Evolutionary conservation across 1,284 basidiomycete genomes (phyloP).

Genomic region (Coniferiporia sulphurascens): DNA sequence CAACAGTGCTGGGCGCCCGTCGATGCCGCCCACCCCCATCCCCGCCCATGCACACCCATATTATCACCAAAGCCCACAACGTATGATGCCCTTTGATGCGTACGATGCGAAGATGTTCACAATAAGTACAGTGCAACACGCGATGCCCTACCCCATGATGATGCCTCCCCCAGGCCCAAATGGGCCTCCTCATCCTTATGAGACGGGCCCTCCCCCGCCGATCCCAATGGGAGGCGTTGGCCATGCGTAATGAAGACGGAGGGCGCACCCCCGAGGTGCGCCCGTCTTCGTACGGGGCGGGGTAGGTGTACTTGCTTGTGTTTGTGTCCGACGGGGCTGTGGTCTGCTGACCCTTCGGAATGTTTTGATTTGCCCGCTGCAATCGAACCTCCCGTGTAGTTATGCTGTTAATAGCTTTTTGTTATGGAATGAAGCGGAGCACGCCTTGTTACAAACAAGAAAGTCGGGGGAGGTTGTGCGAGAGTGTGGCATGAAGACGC

Average conservation of each 20-base stretch:
- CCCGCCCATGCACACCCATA: slow-evolving; percentile 78
- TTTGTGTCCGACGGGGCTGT: not conserved
- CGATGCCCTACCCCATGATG: slow-evolving; percentile 82
- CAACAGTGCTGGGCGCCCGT: slow-evolving; percentile 68
- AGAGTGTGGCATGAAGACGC: too few relatives aligned
- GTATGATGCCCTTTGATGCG: slow-evolving; percentile 42
- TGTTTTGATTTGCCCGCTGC: not conserved
- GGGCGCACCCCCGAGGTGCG: not conserved
- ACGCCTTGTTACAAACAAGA: not conserved
- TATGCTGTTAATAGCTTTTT: slow-evolving; percentile 12
- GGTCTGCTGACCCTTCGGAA: not conserved
- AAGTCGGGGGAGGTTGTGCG: not conserved
- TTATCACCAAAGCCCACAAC: slow-evolving; percentile 80
- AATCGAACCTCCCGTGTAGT: not conserved
- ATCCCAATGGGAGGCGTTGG: slow-evolving; percentile 62
- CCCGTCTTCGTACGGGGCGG: not conserved
- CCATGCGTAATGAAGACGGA: slow-evolving; percentile 39
- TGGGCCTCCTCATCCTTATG: slow-evolving; percentile 65
- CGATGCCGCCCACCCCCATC: slow-evolving; percentile 82
- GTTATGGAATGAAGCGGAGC: slow-evolving; percentile 5
- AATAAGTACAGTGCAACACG: slow-evolving; percentile 62
- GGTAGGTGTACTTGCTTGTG: not conserved
- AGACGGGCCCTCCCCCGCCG: slow-evolving; percentile 61
- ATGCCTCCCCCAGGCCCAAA: slow-evolving; percentile 69
- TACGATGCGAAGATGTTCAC: slow-evolving; percentile 27